Evolutionary conservation across 306 rosid species (phyloP).

Genomic region (Rosa lucieae): DNA sequence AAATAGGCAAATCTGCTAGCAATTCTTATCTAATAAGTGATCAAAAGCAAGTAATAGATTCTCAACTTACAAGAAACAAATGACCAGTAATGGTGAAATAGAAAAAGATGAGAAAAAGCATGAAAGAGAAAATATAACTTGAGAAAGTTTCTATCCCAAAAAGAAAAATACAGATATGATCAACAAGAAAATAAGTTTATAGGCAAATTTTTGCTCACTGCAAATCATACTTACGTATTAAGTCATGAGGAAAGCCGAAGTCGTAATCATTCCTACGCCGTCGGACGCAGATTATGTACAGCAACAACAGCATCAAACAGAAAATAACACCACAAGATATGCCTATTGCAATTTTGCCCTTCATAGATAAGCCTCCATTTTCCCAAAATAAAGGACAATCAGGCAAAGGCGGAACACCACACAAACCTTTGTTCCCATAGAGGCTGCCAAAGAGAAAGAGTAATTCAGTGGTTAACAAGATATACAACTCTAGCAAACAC

Average conservation of each 20-base stretch:
- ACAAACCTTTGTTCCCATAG: conserved; percentile 76
- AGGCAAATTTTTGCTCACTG: conserved; percentile 12
- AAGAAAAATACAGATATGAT: neutral
- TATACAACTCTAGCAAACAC: neutral
- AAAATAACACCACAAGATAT: conserved; percentile 55
- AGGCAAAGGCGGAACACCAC: conserved; percentile 79
- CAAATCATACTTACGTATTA: conserved; percentile 65
- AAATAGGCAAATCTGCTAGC: neutral
- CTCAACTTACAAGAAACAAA: neutral
- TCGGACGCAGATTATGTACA: conserved; percentile 65
- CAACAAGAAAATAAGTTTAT: neutral
- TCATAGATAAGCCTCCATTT: conserved; percentile 64
- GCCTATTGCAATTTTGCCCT: conserved; percentile 78
- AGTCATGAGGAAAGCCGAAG: conserved; percentile 86
- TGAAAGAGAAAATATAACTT: neutral
- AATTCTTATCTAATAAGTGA: neutral
- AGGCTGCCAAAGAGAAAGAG: conserved; percentile 51
- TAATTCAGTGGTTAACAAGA: neutral
- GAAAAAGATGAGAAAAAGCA: neutral
- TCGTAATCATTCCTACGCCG: conserved; percentile 82
- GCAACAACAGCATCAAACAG: conserved; percentile 52
- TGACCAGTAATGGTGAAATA: neutral
- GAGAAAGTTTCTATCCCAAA: neutral
- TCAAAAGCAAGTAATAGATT: neutral
- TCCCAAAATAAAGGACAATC: conserved; percentile 85